Base-by-base conservation (phyloP, 2,329 filamentous ascomycete species). In the Penicillium sp. region DNA sequence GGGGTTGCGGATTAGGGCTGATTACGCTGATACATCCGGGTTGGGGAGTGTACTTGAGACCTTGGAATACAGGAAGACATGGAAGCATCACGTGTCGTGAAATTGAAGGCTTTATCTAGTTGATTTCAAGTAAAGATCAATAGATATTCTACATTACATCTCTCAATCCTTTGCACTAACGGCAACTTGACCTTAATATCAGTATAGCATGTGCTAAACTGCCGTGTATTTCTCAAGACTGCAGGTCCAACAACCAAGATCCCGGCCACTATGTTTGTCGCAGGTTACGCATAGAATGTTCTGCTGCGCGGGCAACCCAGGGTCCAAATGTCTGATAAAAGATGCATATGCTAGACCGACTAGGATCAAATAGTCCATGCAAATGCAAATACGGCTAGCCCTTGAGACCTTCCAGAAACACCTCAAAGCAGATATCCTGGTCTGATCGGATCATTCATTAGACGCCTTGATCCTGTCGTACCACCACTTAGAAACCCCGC, bases 281-380 rank as follows among this genome's bases (percentile, higher is more conserved):
- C 6, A 26, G 37, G 45, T 48, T 29, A 48, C 45, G 25, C 49
- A 54, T 23, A 45, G 45, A 26, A 56, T 43, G 48, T 44, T 43
- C 31, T 41, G 59, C 59, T 48, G 52, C 33, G 62, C 59, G 35
- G 35, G 53, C 55, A 61, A 57, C 55, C 55, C 51, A 37, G 56
- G 49, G 55, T 60, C 51, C 48, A 53, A 51, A 18, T 51, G 53
- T 50, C 42, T 31, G 26, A n/a, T 44, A 51, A 22, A 51, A 35
- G 8, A 26, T n/a, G 49, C 41, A 44, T 51, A 51, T 44, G 49
- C 40, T 22, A 18, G 20, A 35, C 25, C 6, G 27, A 51, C 49
- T 35, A 51, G 49, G 49, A 51, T 51, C 18, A 45, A 22, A 43
- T 31, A 45, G 20, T 33, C 22, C 1, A 8, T n/a, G 41, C 29